phyloP scores from a whole-genome alignment of 2,329 filamentous ascomycete genomes.

The Aspergillus puulaauensis region DNA sequence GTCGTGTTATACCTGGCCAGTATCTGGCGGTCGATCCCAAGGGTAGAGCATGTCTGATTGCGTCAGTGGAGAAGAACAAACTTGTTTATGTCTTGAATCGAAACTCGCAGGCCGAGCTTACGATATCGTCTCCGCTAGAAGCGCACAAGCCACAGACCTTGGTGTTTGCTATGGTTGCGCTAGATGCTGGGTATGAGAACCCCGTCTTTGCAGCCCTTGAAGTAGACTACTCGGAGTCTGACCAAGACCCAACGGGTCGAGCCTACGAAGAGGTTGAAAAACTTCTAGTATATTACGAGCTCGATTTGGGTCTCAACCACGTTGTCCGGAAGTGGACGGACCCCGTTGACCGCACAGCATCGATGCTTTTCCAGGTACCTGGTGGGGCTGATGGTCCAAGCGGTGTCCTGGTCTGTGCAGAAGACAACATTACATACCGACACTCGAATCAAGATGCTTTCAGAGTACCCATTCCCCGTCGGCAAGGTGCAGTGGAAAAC shows the following conservation, averaged over 20 bases:
- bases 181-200: conserved; percentile 97
- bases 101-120: conserved; percentile 89
- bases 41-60: conserved; percentile 89
- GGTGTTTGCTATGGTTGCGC: conserved; percentile 80
- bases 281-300: conserved; percentile 92
- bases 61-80: conserved; percentile 97
- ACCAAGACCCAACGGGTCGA: conserved; percentile 84
- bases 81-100: conserved; percentile 97
- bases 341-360: conserved; percentile 83
- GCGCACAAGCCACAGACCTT: conserved; percentile 91
- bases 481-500: conserved; percentile 85
- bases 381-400: conserved; percentile 92
- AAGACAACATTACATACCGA: conserved; percentile 94
- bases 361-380: conserved; percentile 90
- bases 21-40: conserved; percentile 95
- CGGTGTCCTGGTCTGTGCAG: conserved; percentile 89
- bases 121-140: conserved; percentile 94
- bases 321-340: conserved; percentile 97
- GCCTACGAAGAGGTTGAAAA: conserved; percentile 83
- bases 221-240: conserved; percentile 85
- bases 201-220: conserved; percentile 95
- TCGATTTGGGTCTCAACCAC: conserved; percentile 94
- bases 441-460: conserved; percentile 92
- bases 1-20: conserved; percentile 90
- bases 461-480: conserved; percentile 82